Base-by-base conservation (phyloP, 495 filamentous ascomycete genomes). In the Immersiella caudata region DNA sequence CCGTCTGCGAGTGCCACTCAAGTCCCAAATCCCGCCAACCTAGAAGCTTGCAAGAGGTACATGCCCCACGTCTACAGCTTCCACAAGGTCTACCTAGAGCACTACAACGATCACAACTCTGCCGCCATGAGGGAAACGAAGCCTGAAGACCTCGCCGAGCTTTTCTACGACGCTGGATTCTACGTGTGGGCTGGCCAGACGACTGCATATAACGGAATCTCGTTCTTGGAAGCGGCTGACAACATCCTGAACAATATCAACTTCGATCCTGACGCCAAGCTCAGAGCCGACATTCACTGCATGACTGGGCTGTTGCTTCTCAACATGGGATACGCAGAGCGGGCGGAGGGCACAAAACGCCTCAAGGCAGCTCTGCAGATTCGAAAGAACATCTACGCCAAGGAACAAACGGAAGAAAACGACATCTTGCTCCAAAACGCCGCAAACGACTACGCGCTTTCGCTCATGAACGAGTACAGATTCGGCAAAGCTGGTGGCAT, bases 101-200 rank as follows among this genome's bases (percentile, higher is more conserved):
- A 57, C 25, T 35, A 20, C 29, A 52, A 36, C 6, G 50, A 49
- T 1, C 22, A 49, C 22, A 27, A 50, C 14, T 21, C 51, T 0
- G 49, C 22, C 18, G 24, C 56, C 14, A 36, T 36, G 26, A 57
- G 25, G 8, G 61, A 67, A 6, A 35, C 35, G 6, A 58, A 64
- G 9, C 65, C 61, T 6, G 11, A 67, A 24, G 57, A 72, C 36
- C 60, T 77, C 3, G 71, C 75, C 1, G 20, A 62, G 62, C 66
- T 77, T 1, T 71, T 77, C 61, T 73, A 69, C 22, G 75, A 77
- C 52, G 73, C 64, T 11, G 75, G 71, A 1, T 71, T 74, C 33
- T 60, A 71, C 46, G 51, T 75, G 22, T 77, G 71, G 71, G 60
- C 52, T n/a, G 59, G 64, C 1, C 62, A 66, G 16, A 64, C 68